Evolutionary conservation across 73 alveolate species (phyloP).

Genomic region (Paraurostyla sp.): DNA sequence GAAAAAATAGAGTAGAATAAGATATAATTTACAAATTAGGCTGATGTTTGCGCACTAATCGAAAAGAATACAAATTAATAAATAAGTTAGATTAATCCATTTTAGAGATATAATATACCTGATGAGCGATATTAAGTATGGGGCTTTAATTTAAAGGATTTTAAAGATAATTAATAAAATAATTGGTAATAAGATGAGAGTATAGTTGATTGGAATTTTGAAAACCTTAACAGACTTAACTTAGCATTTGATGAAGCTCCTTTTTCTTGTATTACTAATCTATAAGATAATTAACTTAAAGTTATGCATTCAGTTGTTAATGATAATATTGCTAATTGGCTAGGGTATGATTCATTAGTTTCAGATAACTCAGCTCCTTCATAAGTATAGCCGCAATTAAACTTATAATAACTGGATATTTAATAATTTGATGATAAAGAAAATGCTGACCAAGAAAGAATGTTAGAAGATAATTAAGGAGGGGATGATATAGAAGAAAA

Average conservation of each 20-base stretch:
- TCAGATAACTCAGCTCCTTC: conserved; percentile 18
- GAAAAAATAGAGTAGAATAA: neutral
- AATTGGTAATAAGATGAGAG: neutral
- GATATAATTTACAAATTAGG: neutral
- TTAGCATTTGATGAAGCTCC: conserved; percentile 64
- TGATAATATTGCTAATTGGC: conserved; percentile 47
- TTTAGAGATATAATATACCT: neutral
- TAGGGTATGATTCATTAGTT: conserved; percentile 55
- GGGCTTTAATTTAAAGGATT: conserved; percentile 48
- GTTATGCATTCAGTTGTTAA: conserved; percentile 56
- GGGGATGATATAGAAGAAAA: conserved; percentile 61
- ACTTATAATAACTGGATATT: too few relatives aligned
- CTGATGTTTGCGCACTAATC: neutral
- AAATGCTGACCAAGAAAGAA: neutral
- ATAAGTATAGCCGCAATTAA: neutral
- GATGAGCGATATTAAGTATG: conserved; percentile 55
- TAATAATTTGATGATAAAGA: neutral
- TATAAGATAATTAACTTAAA: neutral
- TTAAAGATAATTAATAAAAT: neutral
- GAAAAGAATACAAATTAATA: neutral
- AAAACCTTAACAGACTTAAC: conserved; percentile 24
- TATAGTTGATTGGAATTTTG: conserved; percentile 2
- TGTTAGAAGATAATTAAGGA: conserved; percentile 9
- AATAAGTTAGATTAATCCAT: neutral
- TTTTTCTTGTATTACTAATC: conserved; percentile 17